Conservation (phyloP, 352 stramenopile genomes). For the Phytophthora crassamura region DNA sequence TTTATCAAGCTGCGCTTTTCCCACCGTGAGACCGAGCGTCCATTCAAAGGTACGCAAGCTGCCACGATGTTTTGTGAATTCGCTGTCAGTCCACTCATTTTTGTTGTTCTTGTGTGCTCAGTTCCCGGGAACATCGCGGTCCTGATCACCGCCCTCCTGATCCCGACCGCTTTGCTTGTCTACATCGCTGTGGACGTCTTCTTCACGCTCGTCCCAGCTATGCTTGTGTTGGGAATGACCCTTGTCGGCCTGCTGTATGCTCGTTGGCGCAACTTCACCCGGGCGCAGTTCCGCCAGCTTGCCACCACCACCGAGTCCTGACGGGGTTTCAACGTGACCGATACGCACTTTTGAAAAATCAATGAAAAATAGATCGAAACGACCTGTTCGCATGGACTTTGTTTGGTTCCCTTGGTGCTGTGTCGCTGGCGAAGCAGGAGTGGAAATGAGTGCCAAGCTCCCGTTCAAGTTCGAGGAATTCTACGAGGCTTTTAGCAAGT, state of each 20-base stretch:
- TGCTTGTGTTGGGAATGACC: conserved; percentile 49
- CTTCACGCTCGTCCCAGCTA: conserved; percentile 43
- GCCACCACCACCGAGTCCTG: conserved; percentile 32
- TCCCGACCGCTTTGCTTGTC: conserved; percentile 45
- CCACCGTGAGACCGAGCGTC: conserved; percentile 39
- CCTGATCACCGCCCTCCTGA: conserved; percentile 39
- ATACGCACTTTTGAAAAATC: conserved; percentile 5
- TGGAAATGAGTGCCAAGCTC: conserved; percentile 20
- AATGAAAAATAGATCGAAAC: conserved; percentile 35
- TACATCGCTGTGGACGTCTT: conserved; percentile 62
- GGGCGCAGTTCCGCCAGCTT: conserved; percentile 47
- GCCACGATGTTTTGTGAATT: conserved; percentile 7
- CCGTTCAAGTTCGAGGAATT: conserved; percentile 70
- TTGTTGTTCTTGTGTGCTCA: conserved; percentile 9
- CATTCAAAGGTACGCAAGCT: conserved; percentile 40
- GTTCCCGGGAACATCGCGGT: conserved; percentile 42
- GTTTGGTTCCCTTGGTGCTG: not conserved
- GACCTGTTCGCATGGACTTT: conserved; percentile 15
- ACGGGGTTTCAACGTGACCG: not conserved
- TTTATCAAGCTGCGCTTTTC: conserved; percentile 93
- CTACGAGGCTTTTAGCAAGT: conserved; percentile 70
- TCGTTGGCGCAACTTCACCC: conserved; percentile 53
- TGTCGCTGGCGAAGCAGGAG: not conserved
- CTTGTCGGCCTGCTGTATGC: conserved; percentile 47
- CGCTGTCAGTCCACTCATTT: not conserved